A percentile compares a stretch with the other conserved stretches of the same genome.
phyloP scores from a whole-genome alignment of 441 rosid genomes.

The Pelargonium fulgidum region DNA sequence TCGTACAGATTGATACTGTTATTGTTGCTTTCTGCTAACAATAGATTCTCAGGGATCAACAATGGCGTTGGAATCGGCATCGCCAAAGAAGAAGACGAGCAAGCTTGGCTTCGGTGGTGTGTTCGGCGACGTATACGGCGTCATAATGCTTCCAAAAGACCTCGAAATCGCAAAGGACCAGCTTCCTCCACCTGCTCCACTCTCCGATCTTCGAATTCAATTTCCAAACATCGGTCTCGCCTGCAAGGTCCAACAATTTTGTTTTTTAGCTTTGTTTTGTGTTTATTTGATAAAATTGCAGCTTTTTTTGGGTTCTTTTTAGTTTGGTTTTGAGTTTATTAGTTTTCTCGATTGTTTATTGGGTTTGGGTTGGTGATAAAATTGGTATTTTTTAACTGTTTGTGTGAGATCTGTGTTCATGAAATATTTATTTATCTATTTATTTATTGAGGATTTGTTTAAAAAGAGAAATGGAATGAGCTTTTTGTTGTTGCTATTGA shows the following conservation, averaged over 20 bases:
- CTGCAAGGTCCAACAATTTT: neutral
- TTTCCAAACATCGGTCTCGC: neutral
- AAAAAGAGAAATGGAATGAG: neutral
- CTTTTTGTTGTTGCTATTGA: constrained; percentile 1
- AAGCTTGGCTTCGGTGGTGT: constrained; percentile 4
- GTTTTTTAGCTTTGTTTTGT: too few relatives aligned
- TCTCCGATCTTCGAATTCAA: neutral
- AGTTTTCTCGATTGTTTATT: neutral
- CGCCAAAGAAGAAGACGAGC: neutral
- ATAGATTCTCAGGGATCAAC: neutral
- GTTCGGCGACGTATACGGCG: neutral
- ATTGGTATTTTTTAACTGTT: neutral
- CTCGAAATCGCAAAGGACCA: neutral
- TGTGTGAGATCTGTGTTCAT: neutral
- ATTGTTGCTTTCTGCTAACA: neutral
- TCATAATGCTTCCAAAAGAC: neutral
- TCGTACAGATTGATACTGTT: neutral
- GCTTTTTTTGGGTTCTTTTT: neutral
- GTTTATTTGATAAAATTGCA: neutral
- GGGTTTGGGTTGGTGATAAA: neutral
- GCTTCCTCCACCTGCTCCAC: neutral
- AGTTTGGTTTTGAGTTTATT: neutral
- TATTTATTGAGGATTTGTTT: neutral
- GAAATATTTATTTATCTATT: neutral
- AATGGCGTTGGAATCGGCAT: constrained; percentile 7